Conservation (phyloP, 257 asterid genomes). For the Solanum arcanum region DNA sequence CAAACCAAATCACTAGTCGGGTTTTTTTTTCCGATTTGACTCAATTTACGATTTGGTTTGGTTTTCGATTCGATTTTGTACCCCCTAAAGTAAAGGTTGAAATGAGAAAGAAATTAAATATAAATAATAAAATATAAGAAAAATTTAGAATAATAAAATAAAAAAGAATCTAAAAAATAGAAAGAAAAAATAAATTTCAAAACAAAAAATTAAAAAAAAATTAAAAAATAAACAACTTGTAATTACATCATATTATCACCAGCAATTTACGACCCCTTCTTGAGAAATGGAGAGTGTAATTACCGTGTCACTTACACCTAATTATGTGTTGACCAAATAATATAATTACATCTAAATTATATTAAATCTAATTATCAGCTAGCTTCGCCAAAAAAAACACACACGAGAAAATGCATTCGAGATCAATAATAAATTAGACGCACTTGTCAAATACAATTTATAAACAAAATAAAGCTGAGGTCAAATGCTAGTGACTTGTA, state of each 20-base stretch:
- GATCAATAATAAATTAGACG: not conserved
- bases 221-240: not conserved
- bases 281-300: not conserved
- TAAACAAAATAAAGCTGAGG: not conserved
- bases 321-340: not conserved
- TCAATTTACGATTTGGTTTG: no score
- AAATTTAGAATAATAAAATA: no score
- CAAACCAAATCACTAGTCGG: no score
- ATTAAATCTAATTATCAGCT: no score
- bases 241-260: not conserved
- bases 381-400: accelerated
- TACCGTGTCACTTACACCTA: not conserved
- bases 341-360: no score
- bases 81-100: not conserved
- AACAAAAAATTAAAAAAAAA: no score
- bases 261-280: accelerated
- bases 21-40: no score
- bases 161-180: no score
- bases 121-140: no score
- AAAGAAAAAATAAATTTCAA: no score
- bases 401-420: not conserved
- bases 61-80: no score
- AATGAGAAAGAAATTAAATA: not conserved
- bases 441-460: no score
- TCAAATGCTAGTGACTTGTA: not conserved